These are phyloP conservation scores for Perkinsus marinus DNA, from an alignment of 169 alveolate genomes.

Conservation along the genomic window DNA sequence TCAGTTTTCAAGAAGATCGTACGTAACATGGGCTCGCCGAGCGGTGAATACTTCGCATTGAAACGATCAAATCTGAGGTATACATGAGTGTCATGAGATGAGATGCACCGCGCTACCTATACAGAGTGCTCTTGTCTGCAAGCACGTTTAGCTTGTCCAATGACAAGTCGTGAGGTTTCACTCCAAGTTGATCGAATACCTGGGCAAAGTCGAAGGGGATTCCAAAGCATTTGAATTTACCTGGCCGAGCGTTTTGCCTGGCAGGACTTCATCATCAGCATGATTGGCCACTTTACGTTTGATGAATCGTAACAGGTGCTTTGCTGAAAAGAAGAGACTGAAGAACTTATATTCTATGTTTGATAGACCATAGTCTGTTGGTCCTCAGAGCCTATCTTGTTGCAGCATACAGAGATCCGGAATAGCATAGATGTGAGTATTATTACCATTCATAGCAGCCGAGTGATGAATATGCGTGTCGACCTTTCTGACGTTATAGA, in stretches of 20 bases:
- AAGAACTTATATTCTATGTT: too few relatives aligned
- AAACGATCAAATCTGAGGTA: slow-evolving; percentile 67
- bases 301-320: slow-evolving; percentile 67
- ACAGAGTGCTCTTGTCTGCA: slow-evolving; percentile 32
- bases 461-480: slow-evolving; percentile 85
- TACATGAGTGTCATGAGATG: not conserved
- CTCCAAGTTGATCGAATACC: slow-evolving; percentile 45
- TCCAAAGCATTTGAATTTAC: slow-evolving; percentile 19
- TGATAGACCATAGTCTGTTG: too few relatives aligned
- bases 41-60: slow-evolving; percentile 72
- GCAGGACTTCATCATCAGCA: slow-evolving; percentile 35
- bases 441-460: slow-evolving; percentile 57
- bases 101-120: not conserved
- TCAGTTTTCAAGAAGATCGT: slow-evolving; percentile 73
- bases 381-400: too few relatives aligned
- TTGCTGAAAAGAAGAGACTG: too few relatives aligned
- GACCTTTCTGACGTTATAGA: slow-evolving; percentile 75
- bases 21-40: slow-evolving; percentile 63
- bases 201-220: slow-evolving; percentile 16
- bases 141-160: slow-evolving; percentile 56
- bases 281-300: slow-evolving; percentile 16
- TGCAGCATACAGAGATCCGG: too few relatives aligned
- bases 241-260: slow-evolving; percentile 42
- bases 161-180: slow-evolving; percentile 42
- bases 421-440: too few relatives aligned